A percentile compares a stretch with the other conserved stretches of the same genome.
Conservation (phyloP, 306 rosid genomes). For the Ziziphus jujuba region DNA sequence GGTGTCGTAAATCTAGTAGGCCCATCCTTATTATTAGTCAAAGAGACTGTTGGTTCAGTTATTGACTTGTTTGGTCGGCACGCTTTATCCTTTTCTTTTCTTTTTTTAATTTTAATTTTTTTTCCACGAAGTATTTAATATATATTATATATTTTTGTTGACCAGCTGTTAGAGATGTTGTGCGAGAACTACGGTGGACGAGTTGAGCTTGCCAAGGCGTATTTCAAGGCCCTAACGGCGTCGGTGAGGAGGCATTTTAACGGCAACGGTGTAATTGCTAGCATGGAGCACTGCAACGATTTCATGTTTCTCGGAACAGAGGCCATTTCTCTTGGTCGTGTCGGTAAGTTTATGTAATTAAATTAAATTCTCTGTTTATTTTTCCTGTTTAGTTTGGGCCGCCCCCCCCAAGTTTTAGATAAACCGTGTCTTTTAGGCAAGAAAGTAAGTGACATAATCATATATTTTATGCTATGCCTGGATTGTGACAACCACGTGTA, state of each 20-base stretch:
- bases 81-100: constrained; percentile 3
- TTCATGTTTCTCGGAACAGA: constrained; percentile 96
- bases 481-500: too few relatives aligned
- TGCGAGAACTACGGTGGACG: constrained; percentile 89
- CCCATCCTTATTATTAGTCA: background rate
- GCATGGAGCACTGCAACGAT: constrained; percentile 98
- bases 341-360: constrained; percentile 46
- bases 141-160: background rate
- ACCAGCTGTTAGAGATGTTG: constrained; percentile 78
- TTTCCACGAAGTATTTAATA: background rate
- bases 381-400: background rate
- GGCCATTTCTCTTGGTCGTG: constrained; percentile 90
- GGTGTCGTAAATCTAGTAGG: background rate
- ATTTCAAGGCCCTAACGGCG: constrained; percentile 74
- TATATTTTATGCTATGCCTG: too few relatives aligned
- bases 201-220: constrained; percentile 87
- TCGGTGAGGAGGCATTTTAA: constrained; percentile 82
- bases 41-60: background rate
- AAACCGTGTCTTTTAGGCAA: too few relatives aligned
- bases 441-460: too few relatives aligned
- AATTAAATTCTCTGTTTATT: background rate
- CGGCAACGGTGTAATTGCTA: constrained; percentile 93
- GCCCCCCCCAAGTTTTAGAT: background rate
- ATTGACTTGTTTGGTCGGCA: constrained; percentile 43
- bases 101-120: background rate